Evolutionary conservation across 208 protist species (phyloP).

Genomic region (Trypanosoma caninum): DNA sequence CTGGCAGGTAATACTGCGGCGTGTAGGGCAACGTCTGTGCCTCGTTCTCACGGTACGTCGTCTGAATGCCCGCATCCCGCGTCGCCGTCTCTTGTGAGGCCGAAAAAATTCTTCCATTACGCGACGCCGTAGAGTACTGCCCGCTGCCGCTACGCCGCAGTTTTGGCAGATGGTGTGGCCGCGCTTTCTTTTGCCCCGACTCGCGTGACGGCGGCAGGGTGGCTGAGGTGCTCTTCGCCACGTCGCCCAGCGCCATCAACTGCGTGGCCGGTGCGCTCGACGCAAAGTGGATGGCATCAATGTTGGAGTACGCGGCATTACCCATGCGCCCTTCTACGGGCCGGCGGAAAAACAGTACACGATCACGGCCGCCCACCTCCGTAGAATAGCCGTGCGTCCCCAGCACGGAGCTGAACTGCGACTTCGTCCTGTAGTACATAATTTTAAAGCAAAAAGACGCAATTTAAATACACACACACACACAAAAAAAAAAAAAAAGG

Average conservation of each 20-base stretch:
- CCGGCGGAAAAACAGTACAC: constrained; percentile 83
- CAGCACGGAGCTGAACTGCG: constrained; percentile 22
- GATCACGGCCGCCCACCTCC: constrained; percentile 83
- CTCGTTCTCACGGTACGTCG: constrained; percentile 80
- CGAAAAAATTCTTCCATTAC: not conserved
- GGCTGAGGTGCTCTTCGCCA: no score
- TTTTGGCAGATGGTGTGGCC: constrained; percentile 24
- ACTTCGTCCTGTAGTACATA: constrained; percentile 22
- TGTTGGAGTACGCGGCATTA: constrained; percentile 19
- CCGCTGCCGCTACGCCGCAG: not conserved
- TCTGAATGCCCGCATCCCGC: constrained; percentile 46
- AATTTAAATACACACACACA: not conserved
- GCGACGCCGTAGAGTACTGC: not conserved
- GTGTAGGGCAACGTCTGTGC: constrained; percentile 90
- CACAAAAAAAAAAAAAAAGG: constrained; percentile 19
- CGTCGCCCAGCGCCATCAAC: not conserved
- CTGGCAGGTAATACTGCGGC: constrained; percentile 78
- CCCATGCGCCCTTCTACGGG: constrained; percentile 57
- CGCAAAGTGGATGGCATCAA: constrained; percentile 24
- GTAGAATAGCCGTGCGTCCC: constrained; percentile 58
- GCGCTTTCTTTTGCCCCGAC: not conserved
- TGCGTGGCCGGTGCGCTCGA: constrained; percentile 15
- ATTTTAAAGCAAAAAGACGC: not conserved
- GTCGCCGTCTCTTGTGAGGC: not conserved
- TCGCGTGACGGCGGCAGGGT: constrained; percentile 23